These are phyloP conservation scores for Backusella morwellensis DNA, from an alignment of 192 early-diverging fungal genomes.

Conservation along the genomic window DNA sequence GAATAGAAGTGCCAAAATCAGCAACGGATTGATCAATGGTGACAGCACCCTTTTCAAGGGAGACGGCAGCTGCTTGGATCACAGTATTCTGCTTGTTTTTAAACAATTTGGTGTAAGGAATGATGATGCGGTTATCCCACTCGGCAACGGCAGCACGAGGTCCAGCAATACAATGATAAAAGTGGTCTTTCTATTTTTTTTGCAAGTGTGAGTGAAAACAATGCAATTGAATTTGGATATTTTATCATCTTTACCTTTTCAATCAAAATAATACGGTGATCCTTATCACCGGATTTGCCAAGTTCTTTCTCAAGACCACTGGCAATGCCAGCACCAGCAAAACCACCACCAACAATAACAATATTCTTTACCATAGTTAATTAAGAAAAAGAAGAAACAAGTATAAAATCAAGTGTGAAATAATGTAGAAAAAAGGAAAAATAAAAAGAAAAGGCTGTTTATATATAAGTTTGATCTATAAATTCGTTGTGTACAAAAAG, in stretches of 20 bases:
- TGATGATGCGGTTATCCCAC: constrained; percentile 47
- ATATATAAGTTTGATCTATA: neutral
- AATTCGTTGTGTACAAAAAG: neutral
- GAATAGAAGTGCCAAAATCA: constrained; percentile 28
- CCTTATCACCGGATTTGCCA: constrained; percentile 23
- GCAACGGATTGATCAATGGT: constrained; percentile 29
- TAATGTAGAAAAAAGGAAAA: neutral
- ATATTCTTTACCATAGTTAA: constrained; percentile 17
- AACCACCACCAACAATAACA: constrained; percentile 49
- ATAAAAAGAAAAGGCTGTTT: neutral
- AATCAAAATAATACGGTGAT: constrained; percentile 51
- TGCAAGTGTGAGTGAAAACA: neutral
- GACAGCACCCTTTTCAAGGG: constrained; percentile 42
- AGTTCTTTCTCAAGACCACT: constrained; percentile 33
- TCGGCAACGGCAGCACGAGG: constrained; percentile 44
- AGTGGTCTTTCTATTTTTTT: constrained; percentile 42
- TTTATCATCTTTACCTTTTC: constrained; percentile 31
- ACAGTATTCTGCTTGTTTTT: constrained; percentile 39
- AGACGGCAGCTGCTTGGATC: constrained; percentile 39
- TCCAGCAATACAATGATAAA: constrained; percentile 52
- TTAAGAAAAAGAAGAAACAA: neutral
- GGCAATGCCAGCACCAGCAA: constrained; percentile 47
- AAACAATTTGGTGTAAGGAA: constrained; percentile 51
- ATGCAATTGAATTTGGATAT: too few relatives aligned
- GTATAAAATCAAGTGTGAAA: neutral